These are phyloP conservation scores for Candida nitratophila DNA, from an alignment of 805 yeast species.

Conservation along the genomic window DNA sequence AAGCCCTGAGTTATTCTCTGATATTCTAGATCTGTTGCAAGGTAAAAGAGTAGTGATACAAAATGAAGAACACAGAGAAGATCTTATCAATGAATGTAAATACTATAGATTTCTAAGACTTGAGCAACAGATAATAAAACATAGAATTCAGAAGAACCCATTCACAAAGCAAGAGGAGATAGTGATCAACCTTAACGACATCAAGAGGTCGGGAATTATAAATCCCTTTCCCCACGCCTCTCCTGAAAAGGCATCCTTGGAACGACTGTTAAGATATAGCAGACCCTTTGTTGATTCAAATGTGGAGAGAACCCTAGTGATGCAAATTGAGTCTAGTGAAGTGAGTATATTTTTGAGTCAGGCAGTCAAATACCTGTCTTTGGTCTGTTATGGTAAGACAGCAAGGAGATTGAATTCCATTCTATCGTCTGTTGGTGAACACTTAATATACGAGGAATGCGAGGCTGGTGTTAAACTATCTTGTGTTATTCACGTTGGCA, in stretches of 20 bases:
- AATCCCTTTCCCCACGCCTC: background rate
- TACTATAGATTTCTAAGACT: conserved; percentile 71
- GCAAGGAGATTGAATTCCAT: conserved; percentile 17
- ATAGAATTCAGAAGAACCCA: conserved; percentile 45
- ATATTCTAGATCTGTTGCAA: conserved; percentile 45
- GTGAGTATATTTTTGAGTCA: conserved; percentile 26
- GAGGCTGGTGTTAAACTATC: conserved; percentile 12
- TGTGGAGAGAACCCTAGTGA: conserved; percentile 27
- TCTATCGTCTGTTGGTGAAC: conserved; percentile 15
- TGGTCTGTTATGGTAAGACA: conserved; percentile 16
- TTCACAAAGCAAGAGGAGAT: conserved; percentile 49
- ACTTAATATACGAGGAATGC: conserved; percentile 18
- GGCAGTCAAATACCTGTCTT: conserved; percentile 20
- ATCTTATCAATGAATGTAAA: conserved; percentile 60
- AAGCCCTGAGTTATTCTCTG: conserved; percentile 46
- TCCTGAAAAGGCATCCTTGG: conserved; percentile 5
- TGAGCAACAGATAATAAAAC: conserved; percentile 62
- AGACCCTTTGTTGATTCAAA: conserved; percentile 39
- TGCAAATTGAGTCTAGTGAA: conserved; percentile 33
- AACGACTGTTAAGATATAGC: conserved; percentile 25
- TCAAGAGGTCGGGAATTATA: conserved; percentile 30
- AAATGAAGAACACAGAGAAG: conserved; percentile 47
- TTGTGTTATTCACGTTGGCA: conserved; percentile 11
- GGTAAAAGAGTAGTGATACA: conserved; percentile 45
- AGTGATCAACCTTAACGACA: conserved; percentile 38